Evolutionary conservation across 306 rosid genomes (phyloP).

Genomic region (Crataegus laevigata): DNA sequence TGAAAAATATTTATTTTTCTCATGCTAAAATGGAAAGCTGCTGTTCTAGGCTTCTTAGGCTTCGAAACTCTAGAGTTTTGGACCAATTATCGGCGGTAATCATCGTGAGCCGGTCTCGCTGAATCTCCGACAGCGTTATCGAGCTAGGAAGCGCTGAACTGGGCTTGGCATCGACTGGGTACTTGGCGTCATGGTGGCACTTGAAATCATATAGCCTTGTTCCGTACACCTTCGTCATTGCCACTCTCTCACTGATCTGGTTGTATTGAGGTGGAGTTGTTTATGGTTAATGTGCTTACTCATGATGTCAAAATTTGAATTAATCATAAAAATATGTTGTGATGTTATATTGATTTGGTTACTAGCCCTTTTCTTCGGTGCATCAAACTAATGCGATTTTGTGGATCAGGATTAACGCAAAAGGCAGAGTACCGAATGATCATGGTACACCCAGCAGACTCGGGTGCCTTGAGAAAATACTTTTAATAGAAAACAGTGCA

Average conservation of each 20-base stretch:
- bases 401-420: conserved; percentile 42
- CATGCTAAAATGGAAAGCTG: too few relatives aligned
- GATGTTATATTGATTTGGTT: neutral
- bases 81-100: conserved; percentile 77
- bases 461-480: too few relatives aligned
- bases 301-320: conserved; percentile 2
- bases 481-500: too few relatives aligned
- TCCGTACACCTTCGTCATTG: conserved; percentile 87
- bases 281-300: neutral
- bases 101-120: conserved; percentile 79
- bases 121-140: conserved; percentile 80
- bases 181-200: conserved; percentile 93
- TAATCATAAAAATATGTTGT: neutral
- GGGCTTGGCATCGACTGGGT: conserved; percentile 55
- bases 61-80: conserved; percentile 27
- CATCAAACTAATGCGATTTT: conserved; percentile 15
- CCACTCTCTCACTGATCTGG: neutral
- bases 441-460: too few relatives aligned
- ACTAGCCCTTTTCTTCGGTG: neutral
- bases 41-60: conserved; percentile 36
- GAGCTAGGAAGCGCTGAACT: conserved; percentile 50
- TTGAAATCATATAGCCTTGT: conserved; percentile 77
- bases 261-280: neutral
- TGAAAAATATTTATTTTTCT: too few relatives aligned
- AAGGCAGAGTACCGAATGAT: conserved; percentile 17